A percentile compares a stretch with the other conserved stretches of the same genome.
Evolutionary conservation across 306 rosid genomes (phyloP).

Genomic region (Rubus idaeus): DNA sequence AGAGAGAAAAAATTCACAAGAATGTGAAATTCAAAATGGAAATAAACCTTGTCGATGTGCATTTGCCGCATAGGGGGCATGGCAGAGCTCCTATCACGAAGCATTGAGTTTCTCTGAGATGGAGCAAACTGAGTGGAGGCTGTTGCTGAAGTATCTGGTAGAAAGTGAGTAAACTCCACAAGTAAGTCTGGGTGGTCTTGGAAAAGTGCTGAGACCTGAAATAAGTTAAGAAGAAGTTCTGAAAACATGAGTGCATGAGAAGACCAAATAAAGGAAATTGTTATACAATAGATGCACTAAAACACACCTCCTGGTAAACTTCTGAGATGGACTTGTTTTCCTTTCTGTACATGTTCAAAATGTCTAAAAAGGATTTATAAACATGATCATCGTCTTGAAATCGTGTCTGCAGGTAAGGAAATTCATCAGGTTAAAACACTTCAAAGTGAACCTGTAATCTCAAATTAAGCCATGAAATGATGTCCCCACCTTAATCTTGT

Average conservation of each 20-base stretch:
- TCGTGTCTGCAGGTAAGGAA: slow-evolving; percentile 63
- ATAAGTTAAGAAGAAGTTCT: slow-evolving; percentile 24
- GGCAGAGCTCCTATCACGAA: slow-evolving; percentile 81
- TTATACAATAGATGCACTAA: neutral
- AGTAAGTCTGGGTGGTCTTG: slow-evolving; percentile 83
- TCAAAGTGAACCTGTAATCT: slow-evolving; percentile 23
- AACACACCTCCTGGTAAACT: slow-evolving; percentile 86
- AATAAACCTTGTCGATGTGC: slow-evolving; percentile 74
- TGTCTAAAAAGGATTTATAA: slow-evolving; percentile 90
- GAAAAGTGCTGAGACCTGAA: slow-evolving; percentile 87
- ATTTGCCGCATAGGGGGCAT: slow-evolving; percentile 66
- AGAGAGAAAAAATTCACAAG: neutral
- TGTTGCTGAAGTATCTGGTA: slow-evolving; percentile 72
- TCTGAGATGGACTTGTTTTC: slow-evolving; percentile 78
- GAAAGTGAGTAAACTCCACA: slow-evolving; percentile 81
- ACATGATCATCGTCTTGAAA: slow-evolving; percentile 91
- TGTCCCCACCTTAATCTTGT: slow-evolving; percentile 79
- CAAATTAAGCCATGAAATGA: slow-evolving; percentile 21
- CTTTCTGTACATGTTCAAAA: slow-evolving; percentile 95
- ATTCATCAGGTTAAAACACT: slow-evolving; percentile 31
- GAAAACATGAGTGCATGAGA: slow-evolving; percentile 21
- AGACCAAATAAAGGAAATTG: slow-evolving; percentile 19
- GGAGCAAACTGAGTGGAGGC: slow-evolving; percentile 53
- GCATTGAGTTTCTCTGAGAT: slow-evolving; percentile 61
- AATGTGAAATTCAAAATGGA: slow-evolving; percentile 1